Percentiles rank a stretch among this genome's conserved stretches.
Conservation (phyloP, 179 eudicot genomes). For the Spergularia azorica region DNA sequence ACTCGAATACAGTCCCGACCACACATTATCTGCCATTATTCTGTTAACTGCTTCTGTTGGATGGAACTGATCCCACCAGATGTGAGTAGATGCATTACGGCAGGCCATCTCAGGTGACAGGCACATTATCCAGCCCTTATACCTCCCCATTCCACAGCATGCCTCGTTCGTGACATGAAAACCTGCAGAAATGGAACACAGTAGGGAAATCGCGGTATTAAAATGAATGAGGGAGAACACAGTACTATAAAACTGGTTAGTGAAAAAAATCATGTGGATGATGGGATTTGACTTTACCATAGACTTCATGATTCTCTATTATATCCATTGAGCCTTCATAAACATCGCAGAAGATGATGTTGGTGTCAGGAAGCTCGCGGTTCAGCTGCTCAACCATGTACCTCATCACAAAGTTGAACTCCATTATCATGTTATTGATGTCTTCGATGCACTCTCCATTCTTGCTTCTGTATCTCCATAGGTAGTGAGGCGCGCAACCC, state of each 20-base stretch:
- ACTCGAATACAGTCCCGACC: conserved; percentile 69
- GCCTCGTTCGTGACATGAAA: conserved; percentile 60
- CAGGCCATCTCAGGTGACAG: conserved; percentile 84
- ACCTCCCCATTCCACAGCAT: conserved; percentile 82
- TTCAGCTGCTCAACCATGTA: conserved; percentile 64
- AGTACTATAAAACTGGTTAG: too few relatives aligned
- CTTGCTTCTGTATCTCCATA: conserved; percentile 59
- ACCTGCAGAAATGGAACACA: conserved; percentile 39
- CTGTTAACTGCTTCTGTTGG: conserved; percentile 80
- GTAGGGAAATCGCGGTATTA: neutral
- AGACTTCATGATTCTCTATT: conserved; percentile 47
- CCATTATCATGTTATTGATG: conserved; percentile 79
- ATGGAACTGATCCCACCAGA: conserved; percentile 98
- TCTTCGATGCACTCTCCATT: conserved; percentile 67
- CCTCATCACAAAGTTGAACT: conserved; percentile 73
- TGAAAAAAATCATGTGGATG: neutral
- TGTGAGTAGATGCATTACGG: conserved; percentile 62
- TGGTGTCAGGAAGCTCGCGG: conserved; percentile 50
- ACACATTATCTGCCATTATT: conserved; percentile 79
- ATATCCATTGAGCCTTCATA: conserved; percentile 80
- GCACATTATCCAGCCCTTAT: conserved; percentile 78
- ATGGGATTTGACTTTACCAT: conserved; percentile 42
- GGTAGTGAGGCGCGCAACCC: conserved; percentile 89
- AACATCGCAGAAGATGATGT: conserved; percentile 67
- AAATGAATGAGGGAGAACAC: too few relatives aligned